Evolutionary conservation across 1,284 basidiomycete species (phyloP).

Genomic region (Microstroma glucosiphilum): DNA sequence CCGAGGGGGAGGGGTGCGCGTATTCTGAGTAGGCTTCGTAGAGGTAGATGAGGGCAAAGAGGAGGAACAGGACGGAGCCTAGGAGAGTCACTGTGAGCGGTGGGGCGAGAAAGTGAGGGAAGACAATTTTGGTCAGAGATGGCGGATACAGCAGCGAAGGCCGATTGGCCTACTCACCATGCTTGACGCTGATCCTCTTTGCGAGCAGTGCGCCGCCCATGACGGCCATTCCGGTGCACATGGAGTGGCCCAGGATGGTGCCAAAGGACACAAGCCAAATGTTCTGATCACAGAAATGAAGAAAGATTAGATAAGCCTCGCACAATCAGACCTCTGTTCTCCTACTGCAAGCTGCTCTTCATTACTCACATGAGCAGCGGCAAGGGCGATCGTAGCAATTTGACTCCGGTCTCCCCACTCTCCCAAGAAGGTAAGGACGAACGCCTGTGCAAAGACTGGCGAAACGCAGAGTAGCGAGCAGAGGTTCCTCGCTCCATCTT

Average conservation of each 20-base stretch:
- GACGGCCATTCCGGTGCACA: slow-evolving; percentile 83
- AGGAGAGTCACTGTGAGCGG: slow-evolving; percentile 68
- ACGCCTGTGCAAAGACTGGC: slow-evolving; percentile 91
- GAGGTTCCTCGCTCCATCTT: slow-evolving; percentile 72
- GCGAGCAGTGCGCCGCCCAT: slow-evolving; percentile 83
- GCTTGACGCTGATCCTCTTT: slow-evolving; percentile 87
- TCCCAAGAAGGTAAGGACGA: slow-evolving; percentile 88
- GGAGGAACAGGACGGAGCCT: slow-evolving; percentile 72
- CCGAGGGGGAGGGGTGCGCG: too few species aligned
- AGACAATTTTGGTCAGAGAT: background rate
- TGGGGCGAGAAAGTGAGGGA: too few species aligned
- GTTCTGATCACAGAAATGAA: slow-evolving; percentile 54
- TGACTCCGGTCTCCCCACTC: slow-evolving; percentile 98
- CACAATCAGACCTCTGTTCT: background rate
- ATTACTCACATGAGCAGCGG: slow-evolving; percentile 83
- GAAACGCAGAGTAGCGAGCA: slow-evolving; percentile 69
- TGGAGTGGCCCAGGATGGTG: slow-evolving; percentile 78
- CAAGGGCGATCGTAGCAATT: slow-evolving; percentile 92
- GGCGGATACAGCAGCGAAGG: background rate
- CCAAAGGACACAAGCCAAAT: slow-evolving; percentile 77
- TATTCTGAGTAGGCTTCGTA: slow-evolving; percentile 53
- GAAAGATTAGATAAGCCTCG: background rate
- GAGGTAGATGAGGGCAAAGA: slow-evolving; percentile 60
- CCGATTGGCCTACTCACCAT: slow-evolving; percentile 62
- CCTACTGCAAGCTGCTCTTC: background rate